These are phyloP conservation scores for Xylaria sp. DNA, from an alignment of 2,329 filamentous ascomycete genomes.

Conservation along the genomic window DNA sequence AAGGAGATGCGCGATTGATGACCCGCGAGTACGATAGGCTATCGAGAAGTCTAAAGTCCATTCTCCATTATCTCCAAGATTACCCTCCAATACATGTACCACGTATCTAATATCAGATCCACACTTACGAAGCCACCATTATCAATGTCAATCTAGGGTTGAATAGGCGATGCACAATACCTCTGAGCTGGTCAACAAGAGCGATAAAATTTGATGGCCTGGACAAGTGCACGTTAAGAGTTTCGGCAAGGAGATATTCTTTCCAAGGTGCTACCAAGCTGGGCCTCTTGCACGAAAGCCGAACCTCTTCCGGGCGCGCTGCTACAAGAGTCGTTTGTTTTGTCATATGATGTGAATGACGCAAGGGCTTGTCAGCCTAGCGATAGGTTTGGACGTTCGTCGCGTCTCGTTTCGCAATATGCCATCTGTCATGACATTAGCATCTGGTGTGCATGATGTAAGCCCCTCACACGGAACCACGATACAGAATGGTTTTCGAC, in stretches of 20 bases:
- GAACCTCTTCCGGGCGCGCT: neutral
- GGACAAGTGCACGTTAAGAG: neutral
- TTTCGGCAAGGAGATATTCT: neutral
- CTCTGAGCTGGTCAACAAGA: neutral
- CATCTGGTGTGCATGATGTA: constrained; percentile 9
- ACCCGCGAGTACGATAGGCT: neutral
- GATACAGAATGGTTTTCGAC: constrained; percentile 12
- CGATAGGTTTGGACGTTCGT: constrained; percentile 5
- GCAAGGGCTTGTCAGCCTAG: neutral
- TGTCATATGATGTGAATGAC: neutral
- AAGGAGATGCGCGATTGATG: constrained; percentile 6
- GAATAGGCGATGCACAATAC: neutral
- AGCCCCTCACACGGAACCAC: constrained; percentile 19
- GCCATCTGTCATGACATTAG: constrained; percentile 4
- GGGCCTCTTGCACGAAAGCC: neutral
- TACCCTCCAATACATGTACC: neutral
- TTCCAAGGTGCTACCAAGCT: neutral
- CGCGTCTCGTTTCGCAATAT: constrained; percentile 6
- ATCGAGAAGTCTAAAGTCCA: neutral
- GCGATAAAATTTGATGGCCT: neutral
- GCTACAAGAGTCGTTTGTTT: neutral
- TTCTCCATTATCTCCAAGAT: neutral
- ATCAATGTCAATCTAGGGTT: neutral
- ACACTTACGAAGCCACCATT: neutral
- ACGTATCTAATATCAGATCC: neutral